Percentiles rank a stretch among this genome's conserved stretches.
phyloP scores from a whole-genome alignment of 306 rosid species.

The Phaseolus lunatus region DNA sequence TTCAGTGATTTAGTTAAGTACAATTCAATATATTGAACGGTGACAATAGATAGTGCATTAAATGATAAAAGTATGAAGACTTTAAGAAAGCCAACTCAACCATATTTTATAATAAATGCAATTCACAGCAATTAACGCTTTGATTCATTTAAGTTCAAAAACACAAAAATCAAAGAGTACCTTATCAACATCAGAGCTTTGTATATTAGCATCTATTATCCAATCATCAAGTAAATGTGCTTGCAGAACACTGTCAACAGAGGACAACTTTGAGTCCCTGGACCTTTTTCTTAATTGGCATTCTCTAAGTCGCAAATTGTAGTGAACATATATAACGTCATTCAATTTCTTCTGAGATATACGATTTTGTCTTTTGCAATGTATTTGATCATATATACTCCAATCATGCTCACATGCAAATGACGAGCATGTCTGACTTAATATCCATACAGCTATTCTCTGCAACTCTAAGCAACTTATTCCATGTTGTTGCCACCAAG shows the following conservation, averaged over 20 bases:
- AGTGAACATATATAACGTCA: slow-evolving; percentile 81
- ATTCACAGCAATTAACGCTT: slow-evolving; percentile 11
- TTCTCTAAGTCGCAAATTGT: slow-evolving; percentile 90
- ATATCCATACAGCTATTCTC: slow-evolving; percentile 84
- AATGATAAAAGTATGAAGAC: slow-evolving; percentile 31
- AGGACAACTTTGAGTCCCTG: slow-evolving; percentile 56
- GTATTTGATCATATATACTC: slow-evolving; percentile 74
- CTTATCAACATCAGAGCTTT: slow-evolving; percentile 64
- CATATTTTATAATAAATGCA: slow-evolving; percentile 21
- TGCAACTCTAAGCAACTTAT: slow-evolving; percentile 94
- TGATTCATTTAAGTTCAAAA: slow-evolving; percentile 28
- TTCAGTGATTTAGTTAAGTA: slow-evolving; percentile 24
- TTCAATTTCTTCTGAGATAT: slow-evolving; percentile 76
- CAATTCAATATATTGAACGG: slow-evolving; percentile 10
- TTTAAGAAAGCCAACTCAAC: slow-evolving; percentile 16
- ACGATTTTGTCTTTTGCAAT: slow-evolving; percentile 64
- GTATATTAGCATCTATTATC: slow-evolving; percentile 68
- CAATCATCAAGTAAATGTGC: slow-evolving; percentile 75
- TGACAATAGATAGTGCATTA: slow-evolving; percentile 6
- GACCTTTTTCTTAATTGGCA: slow-evolving; percentile 72
- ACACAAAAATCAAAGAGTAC: slow-evolving; percentile 49
- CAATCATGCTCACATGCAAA: slow-evolving; percentile 80
- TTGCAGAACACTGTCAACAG: slow-evolving; percentile 59
- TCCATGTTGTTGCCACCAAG: slow-evolving; percentile 99
- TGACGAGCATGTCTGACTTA: slow-evolving; percentile 94